Evolutionary conservation across 2,329 filamentous ascomycete genomes (phyloP).

Genomic region (Apiospora kogelbergensis): DNA sequence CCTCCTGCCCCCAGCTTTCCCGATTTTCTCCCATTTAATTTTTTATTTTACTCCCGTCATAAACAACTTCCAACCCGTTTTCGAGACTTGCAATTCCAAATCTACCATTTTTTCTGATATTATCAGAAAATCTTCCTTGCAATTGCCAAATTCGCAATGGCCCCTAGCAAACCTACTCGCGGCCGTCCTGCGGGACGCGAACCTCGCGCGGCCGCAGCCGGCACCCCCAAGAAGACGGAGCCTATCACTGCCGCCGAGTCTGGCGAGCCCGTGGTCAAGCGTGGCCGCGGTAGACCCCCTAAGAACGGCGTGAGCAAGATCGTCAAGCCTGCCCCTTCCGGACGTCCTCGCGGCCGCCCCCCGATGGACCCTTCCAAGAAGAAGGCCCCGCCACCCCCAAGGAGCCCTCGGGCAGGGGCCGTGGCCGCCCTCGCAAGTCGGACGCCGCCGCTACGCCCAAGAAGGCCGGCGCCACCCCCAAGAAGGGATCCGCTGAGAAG

Average conservation of each 20-base stretch:
- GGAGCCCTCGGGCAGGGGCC: conserved; percentile 42
- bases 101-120: background rate
- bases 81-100: background rate
- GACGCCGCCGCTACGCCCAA: conserved; percentile 18
- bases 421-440: conserved; percentile 44
- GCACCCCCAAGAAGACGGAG: conserved; percentile 13
- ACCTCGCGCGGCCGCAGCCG: background rate
- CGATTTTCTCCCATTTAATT: conserved; percentile 9
- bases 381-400: background rate
- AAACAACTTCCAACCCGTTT: background rate
- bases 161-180: conserved; percentile 4
- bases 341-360: conserved; percentile 17
- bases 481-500: conserved; percentile 18
- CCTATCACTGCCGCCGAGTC: conserved; percentile 19
- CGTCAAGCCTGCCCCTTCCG: conserved; percentile 8
- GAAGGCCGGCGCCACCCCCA: conserved; percentile 20
- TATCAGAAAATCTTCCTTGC: background rate
- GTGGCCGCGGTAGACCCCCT: conserved; percentile 38
- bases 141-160: background rate
- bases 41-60: background rate
- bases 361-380: conserved; percentile 1
- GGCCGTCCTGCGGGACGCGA: conserved; percentile 14
- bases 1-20: background rate
- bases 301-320: conserved; percentile 40
- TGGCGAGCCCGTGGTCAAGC: conserved; percentile 28